Base-by-base conservation (phyloP, 768 basidiomycete genomes). In the Cytidiella melzeri region DNA sequence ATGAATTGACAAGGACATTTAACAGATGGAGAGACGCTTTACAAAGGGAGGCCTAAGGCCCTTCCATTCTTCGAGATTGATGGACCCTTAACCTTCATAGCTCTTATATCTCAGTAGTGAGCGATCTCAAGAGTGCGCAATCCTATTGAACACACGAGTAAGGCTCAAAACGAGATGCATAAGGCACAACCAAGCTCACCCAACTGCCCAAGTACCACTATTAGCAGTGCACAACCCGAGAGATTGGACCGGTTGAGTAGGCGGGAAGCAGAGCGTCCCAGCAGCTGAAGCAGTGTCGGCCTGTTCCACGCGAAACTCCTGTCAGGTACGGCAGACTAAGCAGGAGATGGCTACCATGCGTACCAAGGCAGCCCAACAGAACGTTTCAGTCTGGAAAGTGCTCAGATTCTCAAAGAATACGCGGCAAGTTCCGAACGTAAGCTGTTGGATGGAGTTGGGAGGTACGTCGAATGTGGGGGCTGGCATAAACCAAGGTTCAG, bases 171-270 rank as follows among this genome's bases (percentile, higher is more conserved):
- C n/a, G n/a, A n/a, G n/a, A n/a, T n/a, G n/a, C n/a, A n/a, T n/a
- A n/a, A n/a, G n/a, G n/a, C n/a, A n/a, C n/a, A n/a, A n/a, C n/a
- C 26, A 43, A 23, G 45, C 50, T n/a, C 25, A 51, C 50, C 50
- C 50, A 41, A 51, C 43, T 26, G 44, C 42, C 50, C 50, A 51
- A 12, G 27, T 3, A 5, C 38, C 45, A 40, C 38, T 25, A 13
- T 34, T 21, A 20, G 50, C 28, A 13, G 15, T 46, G 44, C 50
- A 51, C 19, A 51, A 41, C 4, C 44, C 50, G 9, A 37, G 43
- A 9, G 50, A 51, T 13, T 39, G 38, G 38, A 51, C 50, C n/a
- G 50, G 50, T 28, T 51, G 50, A 10, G 43, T 51, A 1, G 50
- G 50, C 7, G 50, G 50, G 27, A 51, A 41, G 39, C 50, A 51